These are phyloP conservation scores for Sonneratia caseolaris DNA, from an alignment of 345 rosid genomes.

Conservation along the genomic window DNA sequence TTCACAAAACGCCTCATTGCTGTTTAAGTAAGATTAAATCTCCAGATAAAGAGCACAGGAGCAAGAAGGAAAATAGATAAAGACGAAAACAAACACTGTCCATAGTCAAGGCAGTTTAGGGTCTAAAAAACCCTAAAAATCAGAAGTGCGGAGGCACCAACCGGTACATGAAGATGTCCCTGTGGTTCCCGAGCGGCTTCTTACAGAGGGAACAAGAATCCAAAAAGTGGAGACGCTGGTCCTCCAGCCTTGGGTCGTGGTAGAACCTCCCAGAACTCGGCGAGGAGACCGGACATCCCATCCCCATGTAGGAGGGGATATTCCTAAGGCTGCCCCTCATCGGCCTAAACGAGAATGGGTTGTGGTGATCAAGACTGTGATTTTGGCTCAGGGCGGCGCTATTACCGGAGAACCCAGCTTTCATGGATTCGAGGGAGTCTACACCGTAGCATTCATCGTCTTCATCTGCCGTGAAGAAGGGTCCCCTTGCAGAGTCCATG, in stretches of 20 bases:
- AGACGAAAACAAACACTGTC: background rate
- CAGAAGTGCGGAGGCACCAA: constrained; percentile 6
- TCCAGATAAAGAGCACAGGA: background rate
- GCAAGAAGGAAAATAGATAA: background rate
- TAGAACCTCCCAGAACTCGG: constrained; percentile 60
- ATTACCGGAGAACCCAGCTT: constrained; percentile 44
- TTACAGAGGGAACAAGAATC: constrained; percentile 67
- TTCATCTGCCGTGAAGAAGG: no score
- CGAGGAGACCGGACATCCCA: constrained; percentile 17
- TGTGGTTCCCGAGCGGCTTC: constrained; percentile 58
- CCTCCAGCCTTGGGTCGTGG: constrained; percentile 53
- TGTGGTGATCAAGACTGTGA: background rate
- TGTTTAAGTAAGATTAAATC: background rate
- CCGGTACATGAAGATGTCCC: constrained; percentile 89
- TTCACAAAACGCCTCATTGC: no score
- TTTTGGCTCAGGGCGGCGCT: background rate
- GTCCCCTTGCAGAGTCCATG: no score
- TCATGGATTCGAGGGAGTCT: constrained; percentile 21
- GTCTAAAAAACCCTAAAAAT: background rate
- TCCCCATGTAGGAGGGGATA: background rate
- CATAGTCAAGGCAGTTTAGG: background rate
- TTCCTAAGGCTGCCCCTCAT: background rate
- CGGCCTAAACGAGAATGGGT: background rate
- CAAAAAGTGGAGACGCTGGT: constrained; percentile 52
- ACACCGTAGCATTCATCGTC: no score